Percentiles rank a stretch among this genome's conserved stretches.
Evolutionary conservation across 345 rosid genomes (phyloP).

Genomic region (Eutrema japonicum): DNA sequence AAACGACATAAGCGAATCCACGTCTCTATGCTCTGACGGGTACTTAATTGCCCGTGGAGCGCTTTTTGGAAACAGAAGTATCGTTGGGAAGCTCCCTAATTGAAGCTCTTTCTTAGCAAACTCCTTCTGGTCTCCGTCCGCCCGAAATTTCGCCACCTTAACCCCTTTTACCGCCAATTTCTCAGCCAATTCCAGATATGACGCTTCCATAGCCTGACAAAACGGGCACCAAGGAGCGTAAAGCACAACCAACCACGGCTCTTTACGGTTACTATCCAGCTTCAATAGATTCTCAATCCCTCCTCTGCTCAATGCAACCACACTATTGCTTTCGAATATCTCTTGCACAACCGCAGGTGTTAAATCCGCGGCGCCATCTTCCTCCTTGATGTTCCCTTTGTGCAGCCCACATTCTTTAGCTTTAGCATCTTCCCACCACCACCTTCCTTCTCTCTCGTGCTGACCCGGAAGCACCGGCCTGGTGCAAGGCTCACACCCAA

Average conservation of each 20-base stretch:
- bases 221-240: slow-evolving; percentile 99
- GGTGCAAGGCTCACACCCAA: slow-evolving; percentile 98
- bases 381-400: slow-evolving; percentile 78
- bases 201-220: slow-evolving; percentile 91
- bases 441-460: slow-evolving; percentile 98
- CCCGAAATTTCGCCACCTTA: slow-evolving; percentile 86
- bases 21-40: slow-evolving; percentile 88
- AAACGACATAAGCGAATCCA: slow-evolving; percentile 80
- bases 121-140: slow-evolving; percentile 88
- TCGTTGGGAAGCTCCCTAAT: slow-evolving; percentile 85
- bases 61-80: slow-evolving; percentile 78
- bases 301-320: slow-evolving; percentile 67
- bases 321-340: slow-evolving; percentile 61
- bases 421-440: slow-evolving; percentile 99
- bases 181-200: slow-evolving; percentile 75
- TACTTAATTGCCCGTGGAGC: slow-evolving; percentile 77
- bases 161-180: slow-evolving; percentile 74
- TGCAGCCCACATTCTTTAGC: slow-evolving; percentile 98
- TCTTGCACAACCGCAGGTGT: slow-evolving; percentile 53
- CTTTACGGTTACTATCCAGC: slow-evolving; percentile 66
- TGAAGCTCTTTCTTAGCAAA: slow-evolving; percentile 76
- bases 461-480: slow-evolving; percentile 95
- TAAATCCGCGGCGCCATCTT: slow-evolving; percentile 42
- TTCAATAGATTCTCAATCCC: slow-evolving; percentile 83
- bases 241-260: slow-evolving; percentile 86